Base-by-base conservation (phyloP, 23 red algal species). In the Cyanidium caldarium region DNA sequence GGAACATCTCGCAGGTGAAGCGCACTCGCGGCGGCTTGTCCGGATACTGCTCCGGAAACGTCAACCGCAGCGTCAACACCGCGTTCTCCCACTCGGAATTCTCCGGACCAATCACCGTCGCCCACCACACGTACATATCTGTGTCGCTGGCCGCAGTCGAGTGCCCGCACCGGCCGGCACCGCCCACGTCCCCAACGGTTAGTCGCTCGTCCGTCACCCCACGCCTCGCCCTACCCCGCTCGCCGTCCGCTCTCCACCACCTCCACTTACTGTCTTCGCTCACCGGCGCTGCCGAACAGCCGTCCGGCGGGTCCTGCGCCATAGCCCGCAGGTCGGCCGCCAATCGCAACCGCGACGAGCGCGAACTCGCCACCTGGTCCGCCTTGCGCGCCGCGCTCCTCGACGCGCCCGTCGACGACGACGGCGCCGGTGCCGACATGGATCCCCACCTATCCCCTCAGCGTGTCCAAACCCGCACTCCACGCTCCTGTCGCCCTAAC, bases 1-100 rank as follows among this genome's bases (percentile, higher is more conserved):
- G 91, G 61, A 96, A 96, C 80, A 96, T 88, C 66, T 96, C 84
- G 45, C 80, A 82, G 1, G 83, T 87, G 51, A 96, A 96, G 33
- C 91, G 83, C 26, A 88, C 91, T 43, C 83, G 77, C 15, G 91
- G 91, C 16, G 83, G 83, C 69, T 96, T 88, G 65, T 96, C 91
- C 38, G 91, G 91, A 65, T 96, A 96, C 41, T 84, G 76, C 58
- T 96, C 91, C 21, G 57, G 77, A 70, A 96, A 96, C 3, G 83
- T 87, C 28, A 96, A 79, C 26, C 80, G 68, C 37, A 96, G 81
- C 67, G 79, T 77, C 69, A 83, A 87, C 12, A 96, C 79, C 19
- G 82, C 91, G 34, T 77, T 82, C 40, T 88, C 78, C 82, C 82
- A 86, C 35, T 74, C 73, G 36, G 73, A 77, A 36, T 86, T 71